Conservation (phyloP, 768 basidiomycete genomes). For the Tylopilus cervinicoccineus region DNA sequence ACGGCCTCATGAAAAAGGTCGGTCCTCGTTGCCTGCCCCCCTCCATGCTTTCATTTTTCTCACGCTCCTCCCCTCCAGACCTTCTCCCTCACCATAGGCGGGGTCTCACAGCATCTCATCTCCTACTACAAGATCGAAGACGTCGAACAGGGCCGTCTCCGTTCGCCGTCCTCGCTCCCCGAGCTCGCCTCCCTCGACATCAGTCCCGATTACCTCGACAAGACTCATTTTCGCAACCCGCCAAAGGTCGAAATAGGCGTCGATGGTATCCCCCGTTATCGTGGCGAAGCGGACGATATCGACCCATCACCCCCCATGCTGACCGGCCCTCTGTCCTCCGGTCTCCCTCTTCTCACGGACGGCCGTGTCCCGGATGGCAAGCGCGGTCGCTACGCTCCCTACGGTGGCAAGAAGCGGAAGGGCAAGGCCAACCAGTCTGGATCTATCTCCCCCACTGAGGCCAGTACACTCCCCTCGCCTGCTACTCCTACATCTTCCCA, state of each 20-base stretch:
- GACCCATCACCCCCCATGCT: conserved; percentile 41
- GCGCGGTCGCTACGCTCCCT: conserved; percentile 45
- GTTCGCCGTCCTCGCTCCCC: conserved; percentile 82
- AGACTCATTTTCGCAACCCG: conserved; percentile 87
- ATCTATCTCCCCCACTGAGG: conserved; percentile 31
- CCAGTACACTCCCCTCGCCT: conserved; percentile 23
- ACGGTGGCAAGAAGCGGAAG: conserved; percentile 40
- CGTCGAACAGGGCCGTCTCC: conserved; percentile 82
- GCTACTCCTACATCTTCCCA: conserved; percentile 29
- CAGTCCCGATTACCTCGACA: conserved; percentile 82
- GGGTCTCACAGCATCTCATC: conserved; percentile 87
- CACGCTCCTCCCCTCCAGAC: conserved; percentile 51
- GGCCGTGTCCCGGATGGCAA: conserved; percentile 41
- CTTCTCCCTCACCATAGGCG: conserved; percentile 82
- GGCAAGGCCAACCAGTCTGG: conserved; percentile 26
- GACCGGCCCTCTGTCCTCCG: conserved; percentile 41
- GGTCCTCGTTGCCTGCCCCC: conserved; percentile 23
- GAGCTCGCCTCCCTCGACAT: conserved; percentile 87
- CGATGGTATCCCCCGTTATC: conserved; percentile 79
- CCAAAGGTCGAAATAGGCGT: conserved; percentile 83
- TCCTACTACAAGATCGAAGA: conserved; percentile 94
- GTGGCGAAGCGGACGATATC: conserved; percentile 77
- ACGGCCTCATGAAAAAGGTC: conserved; percentile 98
- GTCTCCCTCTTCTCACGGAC: conserved; percentile 48
- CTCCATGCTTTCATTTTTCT: conserved; percentile 21